These are phyloP conservation scores for Gynochthodes officinalis DNA, from an alignment of 257 asterid species.

Conservation along the genomic window DNA sequence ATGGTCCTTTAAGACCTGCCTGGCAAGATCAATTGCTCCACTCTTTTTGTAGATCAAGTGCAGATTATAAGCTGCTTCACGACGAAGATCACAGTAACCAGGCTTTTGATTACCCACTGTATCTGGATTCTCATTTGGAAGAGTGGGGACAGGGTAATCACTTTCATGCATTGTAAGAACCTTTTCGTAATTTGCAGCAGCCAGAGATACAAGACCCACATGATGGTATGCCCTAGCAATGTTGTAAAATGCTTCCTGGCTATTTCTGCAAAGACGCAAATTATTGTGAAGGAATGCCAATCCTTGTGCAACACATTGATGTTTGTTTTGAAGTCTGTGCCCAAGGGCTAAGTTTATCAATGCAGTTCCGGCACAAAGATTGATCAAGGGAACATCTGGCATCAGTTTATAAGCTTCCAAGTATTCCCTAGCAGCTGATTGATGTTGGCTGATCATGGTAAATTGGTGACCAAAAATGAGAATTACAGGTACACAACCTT, in stretches of 20 bases:
- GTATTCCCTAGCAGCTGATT: slow-evolving; percentile 75
- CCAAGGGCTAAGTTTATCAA: slow-evolving; percentile 78
- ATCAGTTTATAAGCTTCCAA: slow-evolving; percentile 68
- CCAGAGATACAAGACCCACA: slow-evolving; percentile 65
- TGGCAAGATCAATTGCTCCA: slow-evolving; percentile 84
- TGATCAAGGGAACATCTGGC: slow-evolving; percentile 73
- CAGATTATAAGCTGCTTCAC: slow-evolving; percentile 83
- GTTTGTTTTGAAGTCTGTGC: slow-evolving; percentile 76
- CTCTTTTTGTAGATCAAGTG: slow-evolving; percentile 69
- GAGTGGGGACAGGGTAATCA: slow-evolving; percentile 62
- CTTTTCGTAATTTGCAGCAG: slow-evolving; percentile 61
- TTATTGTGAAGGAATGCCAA: slow-evolving; percentile 68
- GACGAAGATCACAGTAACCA: slow-evolving; percentile 72
- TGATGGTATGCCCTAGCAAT: slow-evolving; percentile 85
- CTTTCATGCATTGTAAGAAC: slow-evolving; percentile 45
- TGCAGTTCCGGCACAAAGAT: slow-evolving; percentile 80
- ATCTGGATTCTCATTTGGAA: slow-evolving; percentile 55
- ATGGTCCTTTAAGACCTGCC: slow-evolving; percentile 69
- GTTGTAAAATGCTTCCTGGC: slow-evolving; percentile 77
- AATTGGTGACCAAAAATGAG: slow-evolving; percentile 72
- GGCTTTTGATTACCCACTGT: slow-evolving; percentile 21
- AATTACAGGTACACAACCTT: slow-evolving; percentile 62
- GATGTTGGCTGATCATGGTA: slow-evolving; percentile 77
- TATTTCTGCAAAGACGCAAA: slow-evolving; percentile 43
- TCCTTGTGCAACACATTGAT: slow-evolving; percentile 73